Percentiles rank a stretch among this genome's conserved stretches.
These are phyloP conservation scores for Brassica carinata DNA, from an alignment of 345 rosid species.

Conservation along the genomic window DNA sequence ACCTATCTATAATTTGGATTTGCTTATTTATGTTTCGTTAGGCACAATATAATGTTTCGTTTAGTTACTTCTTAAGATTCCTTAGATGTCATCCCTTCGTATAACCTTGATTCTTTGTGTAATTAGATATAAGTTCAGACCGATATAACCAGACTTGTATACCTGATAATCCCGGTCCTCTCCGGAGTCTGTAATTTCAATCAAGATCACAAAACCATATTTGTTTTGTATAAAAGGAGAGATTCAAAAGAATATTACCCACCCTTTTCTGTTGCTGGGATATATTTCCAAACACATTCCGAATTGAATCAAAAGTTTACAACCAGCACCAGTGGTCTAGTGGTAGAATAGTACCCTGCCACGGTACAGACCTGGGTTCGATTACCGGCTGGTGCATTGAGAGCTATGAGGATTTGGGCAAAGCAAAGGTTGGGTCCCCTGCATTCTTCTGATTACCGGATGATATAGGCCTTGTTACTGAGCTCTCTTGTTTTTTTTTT, in stretches of 20 bases:
- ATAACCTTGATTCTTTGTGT: not conserved
- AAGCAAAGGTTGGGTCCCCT: not conserved
- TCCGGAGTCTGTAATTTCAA: too few relatives aligned
- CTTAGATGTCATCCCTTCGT: not conserved
- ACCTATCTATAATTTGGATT: not conserved
- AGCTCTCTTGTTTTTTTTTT: not conserved
- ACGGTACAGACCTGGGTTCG: conserved; percentile 86
- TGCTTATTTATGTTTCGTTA: not conserved
- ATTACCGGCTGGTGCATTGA: conserved; percentile 38
- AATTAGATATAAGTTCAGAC: too few relatives aligned
- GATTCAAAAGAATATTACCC: too few relatives aligned
- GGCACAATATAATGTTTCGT: not conserved
- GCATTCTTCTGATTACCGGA: not conserved
- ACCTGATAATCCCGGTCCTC: too few relatives aligned
- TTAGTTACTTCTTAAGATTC: too few relatives aligned
- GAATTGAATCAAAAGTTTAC: too few relatives aligned
- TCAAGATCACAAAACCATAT: too few relatives aligned
- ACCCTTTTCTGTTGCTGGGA: too few relatives aligned
- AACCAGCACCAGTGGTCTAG: conserved; percentile 47
- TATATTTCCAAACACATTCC: too few relatives aligned
- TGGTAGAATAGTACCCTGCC: conserved; percentile 72
- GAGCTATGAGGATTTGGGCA: not conserved
- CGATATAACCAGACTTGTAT: too few relatives aligned
- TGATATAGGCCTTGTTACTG: not conserved
- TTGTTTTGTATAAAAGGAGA: too few relatives aligned